Evolutionary conservation across 2,329 filamentous ascomycete species (phyloP).

Genomic region (Epichloe sp.): DNA sequence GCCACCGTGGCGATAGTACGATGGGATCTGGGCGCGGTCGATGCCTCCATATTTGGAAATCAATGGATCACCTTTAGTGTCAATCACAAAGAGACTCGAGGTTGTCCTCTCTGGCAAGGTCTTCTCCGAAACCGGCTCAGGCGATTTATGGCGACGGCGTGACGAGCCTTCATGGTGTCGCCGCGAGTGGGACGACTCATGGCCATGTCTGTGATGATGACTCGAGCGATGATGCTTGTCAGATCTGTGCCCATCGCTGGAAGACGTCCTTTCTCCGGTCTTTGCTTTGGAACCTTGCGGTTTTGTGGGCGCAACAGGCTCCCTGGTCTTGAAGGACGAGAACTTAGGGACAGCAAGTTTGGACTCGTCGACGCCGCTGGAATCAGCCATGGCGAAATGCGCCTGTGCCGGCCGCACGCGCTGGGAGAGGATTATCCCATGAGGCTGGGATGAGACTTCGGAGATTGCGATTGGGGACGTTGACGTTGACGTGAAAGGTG

Average conservation of each 20-base stretch:
- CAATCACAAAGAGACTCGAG: constrained; percentile 41
- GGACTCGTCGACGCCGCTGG: constrained; percentile 12
- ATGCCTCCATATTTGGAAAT: constrained; percentile 58
- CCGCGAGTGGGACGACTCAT: not conserved
- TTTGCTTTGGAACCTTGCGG: constrained; percentile 6
- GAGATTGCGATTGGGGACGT: too few relatives aligned
- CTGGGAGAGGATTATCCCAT: not conserved
- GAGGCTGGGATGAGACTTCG: not conserved
- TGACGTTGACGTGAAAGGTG: too few relatives aligned
- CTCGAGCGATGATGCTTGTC: constrained; percentile 6
- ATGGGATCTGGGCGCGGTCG: constrained; percentile 58
- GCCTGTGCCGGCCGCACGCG: not conserved
- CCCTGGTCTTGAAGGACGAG: constrained; percentile 50
- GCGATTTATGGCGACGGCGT: not conserved
- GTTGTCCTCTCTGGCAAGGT: not conserved
- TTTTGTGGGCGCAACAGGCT: constrained; percentile 21
- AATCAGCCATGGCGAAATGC: constrained; percentile 13
- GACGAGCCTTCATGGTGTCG: not conserved
- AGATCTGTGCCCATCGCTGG: constrained; percentile 1
- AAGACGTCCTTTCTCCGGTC: constrained; percentile 9
- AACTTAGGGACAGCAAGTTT: constrained; percentile 46
- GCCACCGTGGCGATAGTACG: constrained; percentile 54
- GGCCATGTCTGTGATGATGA: not conserved
- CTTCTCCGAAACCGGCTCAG: constrained; percentile 1
- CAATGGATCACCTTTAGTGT: constrained; percentile 63